Conservation (phyloP, 345 rosid genomes). For the Pistacia integerrima region DNA sequence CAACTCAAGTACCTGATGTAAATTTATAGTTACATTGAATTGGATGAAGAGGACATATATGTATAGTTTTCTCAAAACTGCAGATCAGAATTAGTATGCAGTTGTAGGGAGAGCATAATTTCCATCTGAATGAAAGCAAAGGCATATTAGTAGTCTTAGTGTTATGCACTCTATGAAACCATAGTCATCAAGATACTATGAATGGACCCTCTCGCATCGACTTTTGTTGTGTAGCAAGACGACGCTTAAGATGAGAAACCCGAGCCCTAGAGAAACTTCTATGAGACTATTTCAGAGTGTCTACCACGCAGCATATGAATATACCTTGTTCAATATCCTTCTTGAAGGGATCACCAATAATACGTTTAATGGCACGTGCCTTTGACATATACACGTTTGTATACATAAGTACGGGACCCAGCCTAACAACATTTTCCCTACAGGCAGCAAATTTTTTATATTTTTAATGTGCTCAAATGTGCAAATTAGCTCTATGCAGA, state of each 20-base stretch:
- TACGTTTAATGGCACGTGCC: too few relatives aligned
- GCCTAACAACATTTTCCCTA: conserved; percentile 99
- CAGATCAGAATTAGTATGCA: background rate
- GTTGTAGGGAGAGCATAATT: background rate
- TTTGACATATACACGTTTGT: conserved; percentile 50
- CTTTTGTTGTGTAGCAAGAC: too few relatives aligned
- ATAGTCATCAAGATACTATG: background rate
- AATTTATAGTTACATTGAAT: too few relatives aligned
- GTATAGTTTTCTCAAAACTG: background rate
- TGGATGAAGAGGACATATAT: too few relatives aligned
- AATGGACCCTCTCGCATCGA: background rate
- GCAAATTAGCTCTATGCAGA: background rate
- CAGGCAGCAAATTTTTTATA: conserved; percentile 6
- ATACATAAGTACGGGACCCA: conserved; percentile 92
- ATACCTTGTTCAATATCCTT: conserved; percentile 65
- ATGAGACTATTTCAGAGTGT: background rate
- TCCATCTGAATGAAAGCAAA: background rate
- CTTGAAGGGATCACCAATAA: too few relatives aligned
- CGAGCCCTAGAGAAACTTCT: too few relatives aligned
- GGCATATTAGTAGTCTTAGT: background rate
- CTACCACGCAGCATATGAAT: background rate
- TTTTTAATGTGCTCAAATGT: background rate
- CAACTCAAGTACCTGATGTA: too few relatives aligned
- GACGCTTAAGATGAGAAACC: too few relatives aligned
- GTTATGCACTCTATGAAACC: background rate